Percentiles rank a stretch among this genome's conserved stretches.
phyloP scores from a whole-genome alignment of 345 rosid genomes.

The Clausena lansium region DNA sequence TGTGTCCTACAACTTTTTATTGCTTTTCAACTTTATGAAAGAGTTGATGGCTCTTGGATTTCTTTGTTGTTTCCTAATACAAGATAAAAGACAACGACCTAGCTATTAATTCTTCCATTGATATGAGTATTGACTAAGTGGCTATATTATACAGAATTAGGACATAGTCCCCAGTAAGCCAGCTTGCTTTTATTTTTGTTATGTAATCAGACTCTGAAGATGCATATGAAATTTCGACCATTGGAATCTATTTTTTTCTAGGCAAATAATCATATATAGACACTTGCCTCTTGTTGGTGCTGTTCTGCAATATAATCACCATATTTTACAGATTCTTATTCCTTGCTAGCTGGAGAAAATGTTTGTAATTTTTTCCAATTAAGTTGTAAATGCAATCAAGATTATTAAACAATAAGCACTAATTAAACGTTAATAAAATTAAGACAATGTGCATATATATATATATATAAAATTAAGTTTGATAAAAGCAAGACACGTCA shows the following conservation, averaged over 20 bases:
- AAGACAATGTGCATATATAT: too few species aligned
- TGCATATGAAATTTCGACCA: neutral
- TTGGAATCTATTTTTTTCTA: neutral
- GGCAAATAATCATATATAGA: neutral
- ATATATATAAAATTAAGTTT: too few species aligned
- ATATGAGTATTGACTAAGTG: conserved; percentile 17
- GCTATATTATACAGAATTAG: conserved; percentile 1
- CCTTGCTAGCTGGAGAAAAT: neutral
- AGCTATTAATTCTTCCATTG: conserved; percentile 11
- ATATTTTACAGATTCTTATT: neutral
- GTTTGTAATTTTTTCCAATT: neutral
- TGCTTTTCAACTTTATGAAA: conserved; percentile 34
- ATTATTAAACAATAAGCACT: neutral
- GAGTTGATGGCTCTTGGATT: conserved; percentile 37
- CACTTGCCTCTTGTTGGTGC: too few species aligned
- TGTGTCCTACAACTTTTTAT: conserved; percentile 58
- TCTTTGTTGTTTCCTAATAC: conserved; percentile 46
- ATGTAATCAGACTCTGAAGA: neutral
- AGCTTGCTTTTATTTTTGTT: neutral
- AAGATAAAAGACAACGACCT: conserved; percentile 28
- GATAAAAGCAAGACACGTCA: too few species aligned
- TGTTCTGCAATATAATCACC: neutral
- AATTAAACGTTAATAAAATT: too few species aligned
- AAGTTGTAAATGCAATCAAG: neutral
- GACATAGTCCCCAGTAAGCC: neutral